Evolutionary conservation across 164 flowering plant species (phyloP).

Genomic region (Magnolia changhungtana): DNA sequence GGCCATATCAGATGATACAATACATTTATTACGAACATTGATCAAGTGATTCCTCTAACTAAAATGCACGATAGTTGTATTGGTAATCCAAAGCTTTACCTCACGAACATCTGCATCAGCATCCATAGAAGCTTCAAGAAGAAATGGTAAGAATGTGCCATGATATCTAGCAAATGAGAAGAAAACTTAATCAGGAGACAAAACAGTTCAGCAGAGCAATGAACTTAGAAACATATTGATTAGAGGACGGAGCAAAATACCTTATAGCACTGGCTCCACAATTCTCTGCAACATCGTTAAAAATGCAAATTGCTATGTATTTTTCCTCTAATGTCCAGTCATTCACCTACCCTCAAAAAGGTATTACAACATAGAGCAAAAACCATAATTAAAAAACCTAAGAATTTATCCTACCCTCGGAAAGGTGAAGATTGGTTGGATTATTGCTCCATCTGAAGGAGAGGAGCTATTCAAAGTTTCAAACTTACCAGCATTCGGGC

Average conservation of each 20-base stretch:
- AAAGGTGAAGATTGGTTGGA: not conserved
- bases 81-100: not conserved
- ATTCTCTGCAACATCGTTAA: slow-evolving; percentile 6
- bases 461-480: not conserved
- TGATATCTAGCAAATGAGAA: not conserved
- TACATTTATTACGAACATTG: too few relatives aligned
- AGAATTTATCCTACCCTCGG: too few relatives aligned
- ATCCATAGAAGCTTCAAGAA: slow-evolving; percentile 3
- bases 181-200: not conserved
- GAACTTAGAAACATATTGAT: not conserved
- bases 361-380: not conserved
- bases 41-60: too few relatives aligned
- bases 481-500: slow-evolving; percentile 1
- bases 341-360: not conserved
- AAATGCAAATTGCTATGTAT: slow-evolving; percentile 2
- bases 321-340: not conserved
- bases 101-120: slow-evolving; percentile 5
- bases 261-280: slow-evolving; percentile 3
- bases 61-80: not conserved
- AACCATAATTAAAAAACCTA: not conserved
- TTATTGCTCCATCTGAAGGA: not conserved
- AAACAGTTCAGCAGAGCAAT: not conserved
- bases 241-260: not conserved
- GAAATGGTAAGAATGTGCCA: slow-evolving; percentile 7
- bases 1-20: not conserved